Conservation (phyloP, 2,329 filamentous ascomycete genomes). For the Paecilomyces sp. region DNA sequence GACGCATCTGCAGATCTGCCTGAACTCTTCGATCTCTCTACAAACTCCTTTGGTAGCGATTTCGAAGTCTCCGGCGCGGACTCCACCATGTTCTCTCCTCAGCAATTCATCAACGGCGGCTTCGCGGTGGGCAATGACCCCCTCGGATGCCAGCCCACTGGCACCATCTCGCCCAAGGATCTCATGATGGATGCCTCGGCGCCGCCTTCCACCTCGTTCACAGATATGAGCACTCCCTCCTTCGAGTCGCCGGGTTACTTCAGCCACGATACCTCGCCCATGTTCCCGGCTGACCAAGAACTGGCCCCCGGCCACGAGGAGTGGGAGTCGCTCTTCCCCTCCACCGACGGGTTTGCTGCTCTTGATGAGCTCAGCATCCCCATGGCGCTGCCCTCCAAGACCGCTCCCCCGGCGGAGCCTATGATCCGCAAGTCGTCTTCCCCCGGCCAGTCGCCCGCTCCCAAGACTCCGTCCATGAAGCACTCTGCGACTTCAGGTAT, state of each 20-base stretch:
- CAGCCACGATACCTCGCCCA: conserved; percentile 70
- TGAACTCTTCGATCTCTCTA: conserved; percentile 23
- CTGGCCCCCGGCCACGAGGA: conserved; percentile 47
- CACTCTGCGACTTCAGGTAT: conserved; percentile 67
- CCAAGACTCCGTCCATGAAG: conserved; percentile 41
- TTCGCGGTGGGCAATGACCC: conserved; percentile 43
- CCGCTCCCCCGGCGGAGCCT: conserved; percentile 13
- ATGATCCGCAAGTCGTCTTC: conserved; percentile 34
- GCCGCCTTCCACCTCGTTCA: conserved; percentile 74
- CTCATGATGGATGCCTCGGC: conserved; percentile 68
- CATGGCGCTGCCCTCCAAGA: conserved; percentile 14
- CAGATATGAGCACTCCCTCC: conserved; percentile 75
- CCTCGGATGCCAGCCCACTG: conserved; percentile 27
- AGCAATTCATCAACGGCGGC: conserved; percentile 10
- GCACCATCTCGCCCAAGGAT: conserved; percentile 80
- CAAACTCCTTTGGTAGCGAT: conserved; percentile 17
- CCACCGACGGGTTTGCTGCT: conserved; percentile 16
- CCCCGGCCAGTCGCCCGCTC: conserved; percentile 29
- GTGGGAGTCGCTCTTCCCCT: conserved; percentile 60
- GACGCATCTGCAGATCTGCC: conserved; percentile 12
- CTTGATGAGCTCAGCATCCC: conserved; percentile 27
- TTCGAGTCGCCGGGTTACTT: conserved; percentile 67
- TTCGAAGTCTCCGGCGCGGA: conserved; percentile 15
- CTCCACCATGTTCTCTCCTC: conserved; percentile 18
- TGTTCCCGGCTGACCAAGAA: conserved; percentile 56